Conservation (phyloP, 1,284 basidiomycete genomes). For the Cutaneotrichosporon spelunceum region DNA sequence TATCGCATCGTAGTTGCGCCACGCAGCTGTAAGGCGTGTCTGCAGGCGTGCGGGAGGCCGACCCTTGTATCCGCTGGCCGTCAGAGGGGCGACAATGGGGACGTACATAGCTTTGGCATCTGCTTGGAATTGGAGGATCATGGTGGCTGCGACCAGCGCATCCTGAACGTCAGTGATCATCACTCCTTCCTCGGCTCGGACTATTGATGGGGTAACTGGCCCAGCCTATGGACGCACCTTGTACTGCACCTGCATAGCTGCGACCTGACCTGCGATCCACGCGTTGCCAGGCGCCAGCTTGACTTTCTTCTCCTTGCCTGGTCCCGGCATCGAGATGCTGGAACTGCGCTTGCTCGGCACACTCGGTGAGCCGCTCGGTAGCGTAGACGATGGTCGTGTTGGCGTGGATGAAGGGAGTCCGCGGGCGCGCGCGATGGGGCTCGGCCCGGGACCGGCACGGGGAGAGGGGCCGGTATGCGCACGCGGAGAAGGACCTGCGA, state of each 20-base stretch:
- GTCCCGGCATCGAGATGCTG: slow-evolving; percentile 1
- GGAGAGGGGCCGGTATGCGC: slow-evolving; percentile 17
- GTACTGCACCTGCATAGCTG: slow-evolving; percentile 31
- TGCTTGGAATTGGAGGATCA: slow-evolving; percentile 32
- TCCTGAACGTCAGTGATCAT: slow-evolving; percentile 22
- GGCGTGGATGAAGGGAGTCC: slow-evolving; percentile 7
- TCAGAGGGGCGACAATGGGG: slow-evolving; percentile 2
- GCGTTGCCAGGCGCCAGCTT: slow-evolving; percentile 27
- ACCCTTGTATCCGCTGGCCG: slow-evolving; percentile 16
- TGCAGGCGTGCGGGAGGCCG: slow-evolving; percentile 25
- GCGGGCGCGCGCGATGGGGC: slow-evolving; percentile 12
- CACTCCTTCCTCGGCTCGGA: neutral
- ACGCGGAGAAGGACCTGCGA: slow-evolving; percentile 15
- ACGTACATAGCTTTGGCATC: slow-evolving; percentile 27
- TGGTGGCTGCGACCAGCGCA: slow-evolving; percentile 29
- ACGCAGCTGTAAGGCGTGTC: slow-evolving; percentile 26
- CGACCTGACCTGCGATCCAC: slow-evolving; percentile 31
- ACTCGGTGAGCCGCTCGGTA: slow-evolving; percentile 9
- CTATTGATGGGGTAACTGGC: too few relatives aligned
- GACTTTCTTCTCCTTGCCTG: slow-evolving; percentile 7
- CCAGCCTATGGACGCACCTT: slow-evolving; percentile 22
- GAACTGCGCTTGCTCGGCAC: slow-evolving; percentile 7
- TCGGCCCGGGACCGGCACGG: slow-evolving; percentile 12
- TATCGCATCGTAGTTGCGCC: slow-evolving; percentile 32
- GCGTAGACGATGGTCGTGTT: slow-evolving; percentile 4